A percentile compares a stretch with the other conserved stretches of the same genome.
phyloP scores from a whole-genome alignment of 352 stramenopile species.

The Thalassiosira mediterranea region DNA sequence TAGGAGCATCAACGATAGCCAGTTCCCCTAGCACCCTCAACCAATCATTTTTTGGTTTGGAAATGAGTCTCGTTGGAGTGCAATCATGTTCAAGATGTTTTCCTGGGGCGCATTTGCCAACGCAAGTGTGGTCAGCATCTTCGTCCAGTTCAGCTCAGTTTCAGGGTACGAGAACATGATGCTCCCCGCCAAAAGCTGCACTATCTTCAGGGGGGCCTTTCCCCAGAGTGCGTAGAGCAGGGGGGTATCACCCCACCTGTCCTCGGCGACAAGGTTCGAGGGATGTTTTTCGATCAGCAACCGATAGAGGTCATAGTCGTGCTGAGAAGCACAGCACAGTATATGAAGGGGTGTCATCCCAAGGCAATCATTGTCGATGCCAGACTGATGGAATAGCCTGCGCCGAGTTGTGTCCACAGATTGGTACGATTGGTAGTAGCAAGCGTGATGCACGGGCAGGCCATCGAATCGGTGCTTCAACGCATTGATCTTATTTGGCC shows the following conservation, averaged over 20 bases:
- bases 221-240: constrained; percentile 15
- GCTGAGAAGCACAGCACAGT: constrained; percentile 10
- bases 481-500: background rate
- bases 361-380: constrained; percentile 26
- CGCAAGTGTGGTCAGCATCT: background rate
- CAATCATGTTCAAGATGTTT: background rate
- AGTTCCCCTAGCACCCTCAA: background rate
- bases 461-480: constrained; percentile 16
- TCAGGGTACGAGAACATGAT: background rate
- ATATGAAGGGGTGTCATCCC: constrained; percentile 42
- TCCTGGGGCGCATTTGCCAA: background rate
- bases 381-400: background rate
- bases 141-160: background rate
- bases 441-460: constrained; percentile 2
- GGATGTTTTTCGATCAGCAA: constrained; percentile 10
- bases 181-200: background rate
- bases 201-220: background rate
- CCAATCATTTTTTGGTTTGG: background rate
- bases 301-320: constrained; percentile 11
- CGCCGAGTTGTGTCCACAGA: background rate
- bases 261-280: constrained; percentile 13
- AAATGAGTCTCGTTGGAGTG: background rate
- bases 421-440: constrained; percentile 16
- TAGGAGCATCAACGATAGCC: too few relatives aligned
- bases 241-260: constrained; percentile 19